Base-by-base conservation (phyloP, 768 basidiomycete genomes). In the Cyclocybe aegerita region DNA sequence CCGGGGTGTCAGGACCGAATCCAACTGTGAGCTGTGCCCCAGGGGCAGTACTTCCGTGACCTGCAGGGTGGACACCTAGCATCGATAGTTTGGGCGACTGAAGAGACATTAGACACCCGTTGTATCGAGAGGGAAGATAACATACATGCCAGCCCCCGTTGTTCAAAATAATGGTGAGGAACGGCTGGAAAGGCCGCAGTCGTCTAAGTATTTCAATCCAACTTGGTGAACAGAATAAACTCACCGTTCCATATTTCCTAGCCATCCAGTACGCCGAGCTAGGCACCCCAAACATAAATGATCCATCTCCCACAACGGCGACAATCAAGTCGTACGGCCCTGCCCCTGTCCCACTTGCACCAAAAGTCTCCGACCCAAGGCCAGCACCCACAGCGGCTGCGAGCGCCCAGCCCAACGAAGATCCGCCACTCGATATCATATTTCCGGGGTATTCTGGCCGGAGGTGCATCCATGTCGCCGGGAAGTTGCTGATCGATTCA, bases 241-340 rank as follows among this genome's bases (percentile, higher is more conserved):
- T 51, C 49, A 87, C 86, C 16, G 86, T 83, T 31, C 82, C 65
- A 61, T 89, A 89, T 40, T 75, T 74, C 56, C 79, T 74, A 1
- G 88, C 85, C 65, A 88, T 87, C 88, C 88, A 89, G 64, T 78
- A 89, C 1, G 78, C 79, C 0, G 83, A 77, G 31, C 78, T 74
- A 0, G 87, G 88, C 0, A 84, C 80, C 0, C 82, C 76, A 57
- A 88, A 89, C 60, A 88, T 58, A 56, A 74, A 90, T 5, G 79
- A 80, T 0, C 88, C 88, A 58, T 90, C 88, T 0, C 88, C 88
- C 2, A 88, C 82, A 17, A 90, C 68, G 1, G 70, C 71, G 1
- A 79, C 74, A 7, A 83, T 70, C 37, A 89, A 62, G n/a, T 88
- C 83, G 42, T 76, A 72, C 4, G 61, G 53, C 7, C 65, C 62